Evolutionary conservation across 2,329 filamentous ascomycete species (phyloP), one percentile per base, ranked within the genome.

Genomic region (Bimuria novae-zelandiae): DNA sequence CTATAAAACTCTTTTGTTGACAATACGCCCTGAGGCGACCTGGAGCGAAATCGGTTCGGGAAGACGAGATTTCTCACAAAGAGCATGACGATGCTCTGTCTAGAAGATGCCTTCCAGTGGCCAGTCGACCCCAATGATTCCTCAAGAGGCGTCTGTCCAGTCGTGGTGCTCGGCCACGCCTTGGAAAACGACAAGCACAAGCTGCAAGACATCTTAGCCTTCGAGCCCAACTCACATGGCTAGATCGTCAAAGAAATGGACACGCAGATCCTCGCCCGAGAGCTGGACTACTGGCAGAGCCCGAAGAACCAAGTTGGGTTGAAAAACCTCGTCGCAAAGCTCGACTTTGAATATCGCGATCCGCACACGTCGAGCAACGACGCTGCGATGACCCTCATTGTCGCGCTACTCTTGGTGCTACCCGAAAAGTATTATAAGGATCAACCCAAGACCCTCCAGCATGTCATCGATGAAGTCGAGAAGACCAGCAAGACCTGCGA

Each of bases 111-210:
- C 7, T 62, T 68, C 25, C 30, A 52, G 1, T 51, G 61, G 33
- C 54, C 49, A 0, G 58, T 69, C 19, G 48, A 61, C 19, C 49
- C 27, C 3, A n/a, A 42, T 1, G 42, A 59, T 0, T 37, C 41
- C 0, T 51, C 35, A 7, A 36, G 60, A 3, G 30, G 54, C 8
- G 54, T 61, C 46, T 45, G 53, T 10, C 65, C 64, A 0, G 50
- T 69, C 8, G 36, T 69, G 5, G 23, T 67, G n/a, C 45, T 67
- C 10, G 65, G 65, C 1, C 64, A 67, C 12, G 63, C 64, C 1
- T 25, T 66, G 2, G 30, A 29, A 3, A 55, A 65, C n/a, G 64
- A 69, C 27, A 39, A 42, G 8, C 44, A 55, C 16, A 65, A 64
- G 10, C 29, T 62, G 2, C 59, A 56, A 16, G 42, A 52, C n/a